Conservation (phyloP, 208 protist genomes). For the Trypanosoma platydactyli region DNA sequence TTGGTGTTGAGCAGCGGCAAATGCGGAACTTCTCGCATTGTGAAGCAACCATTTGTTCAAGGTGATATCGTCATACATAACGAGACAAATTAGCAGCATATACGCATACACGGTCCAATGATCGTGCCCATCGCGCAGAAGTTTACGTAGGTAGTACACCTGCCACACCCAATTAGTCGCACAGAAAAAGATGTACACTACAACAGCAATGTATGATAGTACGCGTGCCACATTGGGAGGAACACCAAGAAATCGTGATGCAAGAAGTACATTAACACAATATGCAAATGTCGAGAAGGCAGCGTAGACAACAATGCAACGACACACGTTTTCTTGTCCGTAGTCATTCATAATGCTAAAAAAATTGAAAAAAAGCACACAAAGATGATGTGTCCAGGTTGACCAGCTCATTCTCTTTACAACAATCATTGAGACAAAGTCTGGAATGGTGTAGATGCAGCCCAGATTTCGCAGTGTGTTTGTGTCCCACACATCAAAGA, state of each 20-base stretch:
- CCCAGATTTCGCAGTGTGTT: constrained; percentile 89
- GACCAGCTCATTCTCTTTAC: constrained; percentile 90
- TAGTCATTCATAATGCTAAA: constrained; percentile 91
- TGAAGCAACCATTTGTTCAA: constrained; percentile 76
- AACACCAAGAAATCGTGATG: constrained; percentile 88
- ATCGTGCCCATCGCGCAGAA: constrained; percentile 52
- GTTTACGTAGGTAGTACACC: constrained; percentile 79
- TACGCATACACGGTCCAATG: constrained; percentile 88
- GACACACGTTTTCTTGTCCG: constrained; percentile 80
- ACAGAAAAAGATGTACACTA: constrained; percentile 86
- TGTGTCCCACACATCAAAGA: constrained; percentile 84
- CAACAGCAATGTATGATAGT: constrained; percentile 75
- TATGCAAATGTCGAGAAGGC: constrained; percentile 91
- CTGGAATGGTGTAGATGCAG: constrained; percentile 91
- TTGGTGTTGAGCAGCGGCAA: constrained; percentile 52
- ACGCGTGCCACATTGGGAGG: constrained; percentile 50
- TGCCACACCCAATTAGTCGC: constrained; percentile 91
- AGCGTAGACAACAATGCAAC: constrained; percentile 91
- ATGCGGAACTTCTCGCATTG: constrained; percentile 71
- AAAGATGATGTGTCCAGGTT: constrained; percentile 88
- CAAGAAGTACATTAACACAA: constrained; percentile 91
- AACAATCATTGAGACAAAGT: constrained; percentile 92
- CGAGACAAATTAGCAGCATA: constrained; percentile 77
- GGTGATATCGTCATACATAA: constrained; percentile 86
- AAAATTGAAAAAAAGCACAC: constrained; percentile 91